Percentiles rank a stretch among this genome's conserved stretches.
These are phyloP conservation scores for Ophiocordyceps australis DNA, from an alignment of 2,329 filamentous ascomycete species.

Conservation along the genomic window DNA sequence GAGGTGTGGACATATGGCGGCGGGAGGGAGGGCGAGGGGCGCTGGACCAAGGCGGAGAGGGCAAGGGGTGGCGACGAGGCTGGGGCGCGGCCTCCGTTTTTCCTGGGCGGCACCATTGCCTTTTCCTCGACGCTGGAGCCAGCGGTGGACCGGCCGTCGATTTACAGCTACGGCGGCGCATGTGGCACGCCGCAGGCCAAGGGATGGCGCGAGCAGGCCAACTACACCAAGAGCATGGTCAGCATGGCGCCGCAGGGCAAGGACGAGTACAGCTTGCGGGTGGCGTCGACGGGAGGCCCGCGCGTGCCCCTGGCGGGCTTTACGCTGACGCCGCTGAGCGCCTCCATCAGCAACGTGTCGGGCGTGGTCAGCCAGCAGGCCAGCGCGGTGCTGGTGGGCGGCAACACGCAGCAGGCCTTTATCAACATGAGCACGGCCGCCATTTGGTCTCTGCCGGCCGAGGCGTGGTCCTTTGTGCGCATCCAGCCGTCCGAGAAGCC, in stretches of 20 bases:
- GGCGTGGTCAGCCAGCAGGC: constrained; percentile 53
- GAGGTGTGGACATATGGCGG: constrained; percentile 46
- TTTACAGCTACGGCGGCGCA: constrained; percentile 83
- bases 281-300: constrained; percentile 31
- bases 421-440: constrained; percentile 90
- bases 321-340: constrained; percentile 54
- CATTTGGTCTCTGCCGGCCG: constrained; percentile 70
- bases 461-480: constrained; percentile 67
- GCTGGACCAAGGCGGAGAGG: constrained; percentile 9
- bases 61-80: background rate
- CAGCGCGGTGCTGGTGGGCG: constrained; percentile 67
- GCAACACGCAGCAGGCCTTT: constrained; percentile 68
- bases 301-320: constrained; percentile 77
- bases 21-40: constrained; percentile 6
- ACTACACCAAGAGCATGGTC: constrained; percentile 68
- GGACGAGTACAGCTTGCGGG: constrained; percentile 15
- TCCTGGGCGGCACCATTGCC: constrained; percentile 38
- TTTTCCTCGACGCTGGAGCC: constrained; percentile 47
- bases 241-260: constrained; percentile 32
- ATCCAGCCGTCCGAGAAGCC: constrained; percentile 26
- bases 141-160: constrained; percentile 28
- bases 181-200: constrained; percentile 38
- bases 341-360: constrained; percentile 50
- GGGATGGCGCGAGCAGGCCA: constrained; percentile 38
- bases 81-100: constrained; percentile 20